Conservation (phyloP, 768 basidiomycete species). For the Lentinula raphanica region DNA sequence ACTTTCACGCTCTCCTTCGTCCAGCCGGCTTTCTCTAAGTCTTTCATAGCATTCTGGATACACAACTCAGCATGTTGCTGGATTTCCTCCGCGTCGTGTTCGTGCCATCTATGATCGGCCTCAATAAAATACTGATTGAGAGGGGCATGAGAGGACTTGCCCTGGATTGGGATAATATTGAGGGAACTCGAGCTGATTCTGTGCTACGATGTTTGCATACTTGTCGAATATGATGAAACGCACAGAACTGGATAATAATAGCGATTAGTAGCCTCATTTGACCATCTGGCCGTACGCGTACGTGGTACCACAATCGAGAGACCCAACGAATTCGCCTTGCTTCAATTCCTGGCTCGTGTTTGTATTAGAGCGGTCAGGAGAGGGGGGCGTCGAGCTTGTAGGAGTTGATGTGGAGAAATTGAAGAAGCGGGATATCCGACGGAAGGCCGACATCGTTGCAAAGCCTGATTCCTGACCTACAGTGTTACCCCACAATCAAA, state of each 20-base stretch:
- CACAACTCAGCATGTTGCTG: constrained; percentile 68
- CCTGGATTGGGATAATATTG: constrained; percentile 91
- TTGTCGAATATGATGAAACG: constrained; percentile 90
- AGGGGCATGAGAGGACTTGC: constrained; percentile 29
- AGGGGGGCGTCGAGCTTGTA: not conserved
- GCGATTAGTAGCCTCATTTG: constrained; percentile 1
- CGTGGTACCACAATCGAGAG: constrained; percentile 95
- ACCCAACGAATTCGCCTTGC: constrained; percentile 82
- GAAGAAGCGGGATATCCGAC: constrained; percentile 3
- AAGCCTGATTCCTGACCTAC: not conserved
- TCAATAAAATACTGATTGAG: not conserved
- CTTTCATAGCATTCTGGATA: constrained; percentile 64
- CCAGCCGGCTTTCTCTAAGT: constrained; percentile 75
- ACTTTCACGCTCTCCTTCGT: constrained; percentile 78
- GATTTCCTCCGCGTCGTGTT: constrained; percentile 86
- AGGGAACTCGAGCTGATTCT: constrained; percentile 89
- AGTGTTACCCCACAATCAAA: not conserved
- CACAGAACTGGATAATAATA: constrained; percentile 65
- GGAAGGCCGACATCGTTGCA: not conserved
- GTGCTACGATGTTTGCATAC: constrained; percentile 79
- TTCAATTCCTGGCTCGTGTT: constrained; percentile 20
- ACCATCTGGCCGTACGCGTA: constrained; percentile 30
- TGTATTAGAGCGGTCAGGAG: not conserved
- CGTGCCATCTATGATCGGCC: constrained; percentile 73
- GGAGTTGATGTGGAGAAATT: not conserved